Evolutionary conservation across 371 early-diverging fungal species (phyloP).

Genomic region (Parasitella parasitica): DNA sequence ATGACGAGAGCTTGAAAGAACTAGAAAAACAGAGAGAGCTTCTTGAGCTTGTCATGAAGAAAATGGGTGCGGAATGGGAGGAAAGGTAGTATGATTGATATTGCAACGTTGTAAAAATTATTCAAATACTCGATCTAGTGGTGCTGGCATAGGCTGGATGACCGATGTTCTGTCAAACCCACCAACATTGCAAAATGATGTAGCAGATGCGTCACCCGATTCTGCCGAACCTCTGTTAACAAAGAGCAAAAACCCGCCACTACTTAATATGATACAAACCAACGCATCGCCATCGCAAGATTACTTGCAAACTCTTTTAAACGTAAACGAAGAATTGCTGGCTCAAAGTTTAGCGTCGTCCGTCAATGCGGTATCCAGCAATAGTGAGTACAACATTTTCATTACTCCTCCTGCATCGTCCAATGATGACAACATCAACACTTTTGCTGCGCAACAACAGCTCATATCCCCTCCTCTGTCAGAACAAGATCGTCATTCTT

Average conservation of each 20-base stretch:
- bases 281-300: conserved; percentile 15
- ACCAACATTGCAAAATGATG: neutral
- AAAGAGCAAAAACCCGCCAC: neutral
- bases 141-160: conserved; percentile 51
- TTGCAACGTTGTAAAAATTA: neutral
- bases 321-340: conserved; percentile 21
- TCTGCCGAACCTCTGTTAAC: neutral
- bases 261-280: conserved; percentile 1
- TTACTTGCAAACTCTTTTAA: conserved; percentile 19
- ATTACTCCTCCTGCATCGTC: neutral
- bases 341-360: conserved; percentile 18
- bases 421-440: neutral
- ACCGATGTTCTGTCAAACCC: neutral
- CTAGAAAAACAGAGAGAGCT: conserved; percentile 41
- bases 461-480: conserved; percentile 5
- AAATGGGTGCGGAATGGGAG: conserved; percentile 53
- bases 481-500: neutral
- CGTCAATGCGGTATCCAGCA: neutral
- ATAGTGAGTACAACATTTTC: neutral
- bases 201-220: neutral
- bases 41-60: conserved; percentile 40
- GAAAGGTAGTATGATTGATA: conserved; percentile 42
- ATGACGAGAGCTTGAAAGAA: conserved; percentile 39
- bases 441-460: neutral
- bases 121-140: conserved; percentile 22